Evolutionary conservation across 768 basidiomycete species (phyloP).

Genomic region (Hygrophorus russula): DNA sequence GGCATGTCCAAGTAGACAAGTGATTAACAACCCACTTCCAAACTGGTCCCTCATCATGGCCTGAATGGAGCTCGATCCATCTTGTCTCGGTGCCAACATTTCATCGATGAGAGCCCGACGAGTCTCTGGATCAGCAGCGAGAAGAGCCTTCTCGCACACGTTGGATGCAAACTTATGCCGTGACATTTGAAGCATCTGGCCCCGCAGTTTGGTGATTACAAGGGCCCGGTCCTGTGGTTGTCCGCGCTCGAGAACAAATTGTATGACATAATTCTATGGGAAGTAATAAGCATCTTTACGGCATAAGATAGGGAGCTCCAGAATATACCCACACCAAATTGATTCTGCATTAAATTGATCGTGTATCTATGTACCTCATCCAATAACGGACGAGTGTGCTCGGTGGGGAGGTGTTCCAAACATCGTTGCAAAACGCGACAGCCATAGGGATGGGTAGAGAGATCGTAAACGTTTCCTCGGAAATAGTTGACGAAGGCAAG

Average conservation of each 20-base stretch:
- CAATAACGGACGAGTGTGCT: slow-evolving; percentile 57
- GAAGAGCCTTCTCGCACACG: slow-evolving; percentile 85
- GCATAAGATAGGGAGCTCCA: neutral
- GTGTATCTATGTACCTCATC: slow-evolving; percentile 74
- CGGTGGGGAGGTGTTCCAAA: slow-evolving; percentile 71
- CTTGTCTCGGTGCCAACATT: slow-evolving; percentile 53
- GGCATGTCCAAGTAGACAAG: neutral
- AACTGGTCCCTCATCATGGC: slow-evolving; percentile 83
- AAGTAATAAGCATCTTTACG: slow-evolving; percentile 1
- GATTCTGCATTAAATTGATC: slow-evolving; percentile 72
- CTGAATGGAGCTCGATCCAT: slow-evolving; percentile 59
- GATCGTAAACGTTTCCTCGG: slow-evolving; percentile 64
- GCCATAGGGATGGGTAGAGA: slow-evolving; percentile 85
- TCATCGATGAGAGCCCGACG: slow-evolving; percentile 71
- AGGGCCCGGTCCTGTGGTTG: slow-evolving; percentile 52
- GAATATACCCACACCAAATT: slow-evolving; percentile 65
- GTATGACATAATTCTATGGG: slow-evolving; percentile 86
- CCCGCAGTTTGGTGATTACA: slow-evolving; percentile 59
- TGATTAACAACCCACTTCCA: slow-evolving; percentile 49
- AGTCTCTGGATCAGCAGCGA: slow-evolving; percentile 50
- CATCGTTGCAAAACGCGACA: slow-evolving; percentile 93
- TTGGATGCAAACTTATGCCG: slow-evolving; percentile 93
- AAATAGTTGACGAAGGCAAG: slow-evolving; percentile 68
- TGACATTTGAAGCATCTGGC: slow-evolving; percentile 70
- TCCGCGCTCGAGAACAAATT: slow-evolving; percentile 84